Evolutionary conservation across 2,329 filamentous ascomycete species (phyloP).

Genomic region (Claviceps cyperi): DNA sequence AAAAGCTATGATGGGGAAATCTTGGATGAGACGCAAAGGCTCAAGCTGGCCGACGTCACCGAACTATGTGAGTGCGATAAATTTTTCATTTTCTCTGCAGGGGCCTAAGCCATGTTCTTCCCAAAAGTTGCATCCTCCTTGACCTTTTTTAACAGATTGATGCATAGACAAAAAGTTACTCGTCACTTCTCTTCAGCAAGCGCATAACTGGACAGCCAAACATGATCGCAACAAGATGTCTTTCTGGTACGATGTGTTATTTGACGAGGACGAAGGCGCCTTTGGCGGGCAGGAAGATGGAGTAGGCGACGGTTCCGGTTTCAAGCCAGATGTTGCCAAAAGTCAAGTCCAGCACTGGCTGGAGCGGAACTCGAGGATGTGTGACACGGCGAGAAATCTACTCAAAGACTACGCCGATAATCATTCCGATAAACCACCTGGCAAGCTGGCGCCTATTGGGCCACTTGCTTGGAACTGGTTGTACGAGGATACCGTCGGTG

Average conservation of each 20-base stretch:
- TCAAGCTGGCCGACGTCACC: constrained; percentile 46
- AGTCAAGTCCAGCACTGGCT: constrained; percentile 49
- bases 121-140: constrained; percentile 4
- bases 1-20: constrained; percentile 53
- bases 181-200: constrained; percentile 50
- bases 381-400: constrained; percentile 37
- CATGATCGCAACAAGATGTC: constrained; percentile 57
- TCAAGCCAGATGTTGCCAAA: constrained; percentile 42
- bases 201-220: constrained; percentile 55
- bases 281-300: constrained; percentile 35
- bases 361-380: constrained; percentile 44
- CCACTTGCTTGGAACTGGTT: constrained; percentile 43
- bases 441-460: constrained; percentile 34
- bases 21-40: constrained; percentile 40
- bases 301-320: constrained; percentile 36
- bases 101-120: not conserved
- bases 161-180: constrained; percentile 49
- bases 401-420: constrained; percentile 40
- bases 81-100: not conserved
- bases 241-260: constrained; percentile 52
- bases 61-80: constrained; percentile 39
- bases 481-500: constrained; percentile 22
- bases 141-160: constrained; percentile 1
- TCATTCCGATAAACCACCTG: constrained; percentile 32
- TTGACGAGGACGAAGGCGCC: constrained; percentile 40